A percentile compares a stretch with the other conserved stretches of the same genome.
These are phyloP conservation scores for Panaeolus papilionaceus DNA, from an alignment of 768 basidiomycete genomes.

Conservation along the genomic window DNA sequence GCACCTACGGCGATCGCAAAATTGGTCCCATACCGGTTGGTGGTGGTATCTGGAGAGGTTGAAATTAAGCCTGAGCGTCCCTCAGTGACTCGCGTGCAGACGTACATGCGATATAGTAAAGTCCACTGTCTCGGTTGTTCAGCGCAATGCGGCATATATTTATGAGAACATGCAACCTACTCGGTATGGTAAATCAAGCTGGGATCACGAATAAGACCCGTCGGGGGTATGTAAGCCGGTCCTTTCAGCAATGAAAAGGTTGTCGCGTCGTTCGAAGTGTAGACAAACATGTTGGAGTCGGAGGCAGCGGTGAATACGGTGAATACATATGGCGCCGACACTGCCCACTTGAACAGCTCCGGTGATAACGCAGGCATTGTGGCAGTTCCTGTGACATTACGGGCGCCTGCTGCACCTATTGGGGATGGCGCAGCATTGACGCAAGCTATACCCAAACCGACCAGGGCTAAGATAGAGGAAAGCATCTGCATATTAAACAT, in stretches of 20 bases:
- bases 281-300: slow-evolving; percentile 41
- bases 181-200: slow-evolving; percentile 42
- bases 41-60: slow-evolving; percentile 33
- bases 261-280: slow-evolving; percentile 39
- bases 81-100: no score
- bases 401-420: not conserved
- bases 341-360: slow-evolving; percentile 37
- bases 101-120: slow-evolving; percentile 40
- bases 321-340: slow-evolving; percentile 38
- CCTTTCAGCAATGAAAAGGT: slow-evolving; percentile 38
- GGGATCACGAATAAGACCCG: slow-evolving; percentile 41
- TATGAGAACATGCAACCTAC: slow-evolving; percentile 31
- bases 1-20: slow-evolving; percentile 40
- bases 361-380: slow-evolving; percentile 33
- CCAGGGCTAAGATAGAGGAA: no score
- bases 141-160: slow-evolving; percentile 40
- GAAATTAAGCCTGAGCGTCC: no score
- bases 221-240: slow-evolving; percentile 40
- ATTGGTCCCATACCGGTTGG: slow-evolving; percentile 39
- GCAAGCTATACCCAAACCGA: no score
- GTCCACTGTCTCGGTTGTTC: slow-evolving; percentile 40
- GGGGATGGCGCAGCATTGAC: not conserved
- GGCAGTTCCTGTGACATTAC: slow-evolving; percentile 23
- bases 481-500: no score
- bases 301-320: slow-evolving; percentile 41